A percentile compares a stretch with the other conserved stretches of the same genome.
Conservation (phyloP, 2,329 filamentous ascomycete genomes). For the Botrytis elliptica region DNA sequence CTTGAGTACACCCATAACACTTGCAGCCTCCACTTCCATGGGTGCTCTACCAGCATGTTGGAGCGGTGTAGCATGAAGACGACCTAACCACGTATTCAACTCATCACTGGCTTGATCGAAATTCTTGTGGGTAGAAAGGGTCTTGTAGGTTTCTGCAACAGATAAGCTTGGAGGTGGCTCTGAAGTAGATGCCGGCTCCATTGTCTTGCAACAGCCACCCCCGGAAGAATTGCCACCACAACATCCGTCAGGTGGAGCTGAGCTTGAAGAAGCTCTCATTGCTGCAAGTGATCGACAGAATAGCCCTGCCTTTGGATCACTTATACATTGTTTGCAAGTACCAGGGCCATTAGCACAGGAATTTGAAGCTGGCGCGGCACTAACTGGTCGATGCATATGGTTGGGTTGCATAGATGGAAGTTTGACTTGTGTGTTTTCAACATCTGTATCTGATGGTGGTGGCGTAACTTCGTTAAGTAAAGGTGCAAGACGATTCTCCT, state of each 20-base stretch:
- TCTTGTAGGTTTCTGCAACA: slow-evolving; percentile 77
- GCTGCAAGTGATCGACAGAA: slow-evolving; percentile 82
- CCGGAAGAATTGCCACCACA: slow-evolving; percentile 58
- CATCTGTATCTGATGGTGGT: slow-evolving; percentile 54
- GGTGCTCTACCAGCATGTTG: slow-evolving; percentile 48
- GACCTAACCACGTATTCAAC: slow-evolving; percentile 72
- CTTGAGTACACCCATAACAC: slow-evolving; percentile 81
- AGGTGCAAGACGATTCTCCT: slow-evolving; percentile 42
- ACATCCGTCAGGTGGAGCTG: slow-evolving; percentile 51
- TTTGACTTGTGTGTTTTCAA: slow-evolving; percentile 58
- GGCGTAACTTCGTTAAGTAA: slow-evolving; percentile 51
- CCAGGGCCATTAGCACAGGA: slow-evolving; percentile 62
- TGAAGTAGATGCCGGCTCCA: slow-evolving; percentile 33
- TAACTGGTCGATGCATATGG: slow-evolving; percentile 37
- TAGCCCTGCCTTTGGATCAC: slow-evolving; percentile 75
- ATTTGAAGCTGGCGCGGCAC: slow-evolving; percentile 27
- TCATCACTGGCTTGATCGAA: slow-evolving; percentile 73
- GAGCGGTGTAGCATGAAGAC: slow-evolving; percentile 59
- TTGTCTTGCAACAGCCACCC: slow-evolving; percentile 61
- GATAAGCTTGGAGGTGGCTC: slow-evolving; percentile 53
- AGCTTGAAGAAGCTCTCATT: slow-evolving; percentile 41
- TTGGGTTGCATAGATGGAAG: slow-evolving; percentile 48
- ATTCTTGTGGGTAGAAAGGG: slow-evolving; percentile 71
- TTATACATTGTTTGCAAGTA: slow-evolving; percentile 74
- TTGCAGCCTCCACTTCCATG: slow-evolving; percentile 78